phyloP scores from a whole-genome alignment of 2,329 filamentous ascomycete species.

The Pseudogymnoascus sp. region DNA sequence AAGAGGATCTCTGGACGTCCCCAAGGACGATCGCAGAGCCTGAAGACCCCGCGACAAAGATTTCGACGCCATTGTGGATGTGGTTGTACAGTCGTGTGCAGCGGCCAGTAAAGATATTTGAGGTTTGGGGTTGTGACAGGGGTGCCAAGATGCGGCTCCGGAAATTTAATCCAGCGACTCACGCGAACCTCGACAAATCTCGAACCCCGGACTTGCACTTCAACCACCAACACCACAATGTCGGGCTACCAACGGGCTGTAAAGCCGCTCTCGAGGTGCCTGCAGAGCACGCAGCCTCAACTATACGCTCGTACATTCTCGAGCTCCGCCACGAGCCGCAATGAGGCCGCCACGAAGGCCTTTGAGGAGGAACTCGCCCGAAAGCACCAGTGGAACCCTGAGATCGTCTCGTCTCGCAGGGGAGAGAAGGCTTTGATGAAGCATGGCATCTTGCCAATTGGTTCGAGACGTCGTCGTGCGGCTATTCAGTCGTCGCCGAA shows the following conservation, averaged over 20 bases:
- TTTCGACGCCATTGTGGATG: conserved; percentile 26
- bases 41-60: conserved; percentile 23
- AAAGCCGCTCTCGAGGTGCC: conserved; percentile 46
- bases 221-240: conserved; percentile 34
- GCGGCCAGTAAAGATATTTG: conserved; percentile 15
- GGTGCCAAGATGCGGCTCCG: conserved; percentile 12
- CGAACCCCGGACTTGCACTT: background rate
- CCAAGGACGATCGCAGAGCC: conserved; percentile 18
- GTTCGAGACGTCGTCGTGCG: conserved; percentile 74
- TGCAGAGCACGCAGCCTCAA: conserved; percentile 34
- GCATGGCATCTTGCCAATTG: conserved; percentile 62
- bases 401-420: conserved; percentile 53
- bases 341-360: conserved; percentile 26
- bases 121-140: conserved; percentile 10
- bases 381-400: conserved; percentile 49
- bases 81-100: conserved; percentile 5
- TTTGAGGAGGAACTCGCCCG: conserved; percentile 28
- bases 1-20: conserved; percentile 29
- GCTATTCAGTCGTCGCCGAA: conserved; percentile 59
- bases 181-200: conserved; percentile 6
- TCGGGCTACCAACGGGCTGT: conserved; percentile 50
- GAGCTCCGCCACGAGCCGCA: conserved; percentile 29
- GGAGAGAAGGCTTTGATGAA: conserved; percentile 61
- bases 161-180: conserved; percentile 19
- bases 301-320: conserved; percentile 15